A percentile compares a stretch with the other conserved stretches of the same genome.
Conservation (phyloP, 176 grass and related monocot species). For the Carex scoparia region DNA sequence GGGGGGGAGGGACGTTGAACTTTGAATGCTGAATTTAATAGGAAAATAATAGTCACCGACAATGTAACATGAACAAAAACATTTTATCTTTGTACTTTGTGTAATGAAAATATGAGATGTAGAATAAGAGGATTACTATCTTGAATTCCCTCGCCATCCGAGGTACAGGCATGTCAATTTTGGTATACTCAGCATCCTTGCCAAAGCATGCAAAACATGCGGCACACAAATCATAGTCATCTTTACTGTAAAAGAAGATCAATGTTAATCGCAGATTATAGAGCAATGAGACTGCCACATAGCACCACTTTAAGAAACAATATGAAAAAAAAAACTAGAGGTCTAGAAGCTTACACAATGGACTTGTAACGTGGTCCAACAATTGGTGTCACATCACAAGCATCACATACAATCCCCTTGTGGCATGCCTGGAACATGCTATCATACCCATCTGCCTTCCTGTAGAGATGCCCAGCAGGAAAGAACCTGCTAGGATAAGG, state of each 20-base stretch:
- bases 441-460: slow-evolving; percentile 27
- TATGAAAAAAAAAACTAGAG: neutral
- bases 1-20: neutral
- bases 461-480: slow-evolving; percentile 29
- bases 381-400: slow-evolving; percentile 79
- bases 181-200: slow-evolving; percentile 46
- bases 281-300: neutral
- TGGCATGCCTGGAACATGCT: slow-evolving; percentile 33
- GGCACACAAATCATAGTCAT: slow-evolving; percentile 84
- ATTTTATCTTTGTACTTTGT: neutral
- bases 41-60: neutral
- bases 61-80: slow-evolving; percentile 2
- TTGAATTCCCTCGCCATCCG: slow-evolving; percentile 14
- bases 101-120: neutral
- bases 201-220: slow-evolving; percentile 64
- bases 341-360: slow-evolving; percentile 50
- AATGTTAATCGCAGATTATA: slow-evolving; percentile 12
- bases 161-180: slow-evolving; percentile 41
- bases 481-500: slow-evolving; percentile 36
- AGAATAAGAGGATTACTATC: slow-evolving; percentile 31
- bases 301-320: neutral
- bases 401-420: slow-evolving; percentile 65
- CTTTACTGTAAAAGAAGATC: slow-evolving; percentile 45
- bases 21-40: slow-evolving; percentile 28
- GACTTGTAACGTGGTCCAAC: slow-evolving; percentile 78